phyloP scores from a whole-genome alignment of 2,329 filamentous ascomycete species.

The Sordariomycetes sp. region DNA sequence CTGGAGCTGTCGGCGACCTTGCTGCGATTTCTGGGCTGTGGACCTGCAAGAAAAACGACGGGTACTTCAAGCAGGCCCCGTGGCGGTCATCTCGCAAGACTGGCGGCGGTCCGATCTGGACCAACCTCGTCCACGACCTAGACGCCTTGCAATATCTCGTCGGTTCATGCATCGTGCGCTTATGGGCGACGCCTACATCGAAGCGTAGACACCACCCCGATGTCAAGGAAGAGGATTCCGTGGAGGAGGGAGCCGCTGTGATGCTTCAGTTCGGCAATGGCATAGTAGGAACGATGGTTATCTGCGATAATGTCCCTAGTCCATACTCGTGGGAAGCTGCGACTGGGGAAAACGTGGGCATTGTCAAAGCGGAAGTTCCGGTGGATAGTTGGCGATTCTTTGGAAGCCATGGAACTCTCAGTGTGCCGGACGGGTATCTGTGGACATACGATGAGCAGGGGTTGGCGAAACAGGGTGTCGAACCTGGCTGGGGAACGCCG shows the following conservation, averaged over 20 bases:
- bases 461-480: background rate
- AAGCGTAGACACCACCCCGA: background rate
- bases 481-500: background rate
- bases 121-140: background rate
- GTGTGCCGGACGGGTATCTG: background rate
- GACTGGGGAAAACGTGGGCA: background rate
- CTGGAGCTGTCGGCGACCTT: background rate
- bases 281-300: background rate
- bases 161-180: background rate
- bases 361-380: background rate
- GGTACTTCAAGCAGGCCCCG: background rate
- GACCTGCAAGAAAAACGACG: background rate
- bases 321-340: background rate
- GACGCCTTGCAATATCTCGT: background rate
- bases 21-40: background rate
- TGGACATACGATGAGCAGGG: background rate
- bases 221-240: background rate
- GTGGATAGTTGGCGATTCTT: background rate
- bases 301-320: background rate
- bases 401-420: background rate
- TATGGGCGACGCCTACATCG: background rate
- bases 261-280: background rate
- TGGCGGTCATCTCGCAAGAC: background rate
- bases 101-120: background rate
- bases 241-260: background rate